Percentiles rank a stretch among this genome's conserved stretches.
Evolutionary conservation across 345 rosid genomes (phyloP).

Genomic region (Brassica juncea): DNA sequence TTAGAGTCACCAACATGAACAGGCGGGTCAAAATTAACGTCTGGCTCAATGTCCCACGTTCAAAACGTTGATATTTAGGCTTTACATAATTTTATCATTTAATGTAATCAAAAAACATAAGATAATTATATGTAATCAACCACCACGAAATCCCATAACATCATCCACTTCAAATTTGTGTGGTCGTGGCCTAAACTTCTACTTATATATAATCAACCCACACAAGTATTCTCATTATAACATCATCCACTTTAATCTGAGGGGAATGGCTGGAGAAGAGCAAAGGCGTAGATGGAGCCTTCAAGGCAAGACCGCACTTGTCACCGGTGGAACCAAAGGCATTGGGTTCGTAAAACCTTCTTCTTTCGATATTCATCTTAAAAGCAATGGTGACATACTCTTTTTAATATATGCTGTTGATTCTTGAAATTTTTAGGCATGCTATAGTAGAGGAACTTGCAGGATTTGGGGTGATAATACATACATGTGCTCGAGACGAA

Average conservation of each 20-base stretch:
- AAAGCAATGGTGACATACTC: background rate
- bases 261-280: background rate
- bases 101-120: background rate
- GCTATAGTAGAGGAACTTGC: slow-evolving; percentile 21
- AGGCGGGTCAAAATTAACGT: background rate
- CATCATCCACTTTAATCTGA: background rate
- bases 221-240: background rate
- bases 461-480: background rate
- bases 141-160: background rate
- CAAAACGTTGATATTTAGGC: background rate
- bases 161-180: background rate
- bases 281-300: slow-evolving; percentile 20
- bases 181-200: background rate
- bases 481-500: slow-evolving; percentile 22
- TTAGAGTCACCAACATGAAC: background rate
- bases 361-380: background rate
- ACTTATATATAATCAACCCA: background rate
- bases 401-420: background rate
- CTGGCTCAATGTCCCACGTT: background rate
- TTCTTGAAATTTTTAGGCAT: slow-evolving; percentile 9
- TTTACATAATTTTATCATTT: background rate
- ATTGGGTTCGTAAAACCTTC: background rate
- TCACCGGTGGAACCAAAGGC: slow-evolving; percentile 21
- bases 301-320: slow-evolving; percentile 20
- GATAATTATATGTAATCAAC: background rate